Conservation (phyloP, 2,329 filamentous ascomycete species). For the Aspergillus fijiensis region DNA sequence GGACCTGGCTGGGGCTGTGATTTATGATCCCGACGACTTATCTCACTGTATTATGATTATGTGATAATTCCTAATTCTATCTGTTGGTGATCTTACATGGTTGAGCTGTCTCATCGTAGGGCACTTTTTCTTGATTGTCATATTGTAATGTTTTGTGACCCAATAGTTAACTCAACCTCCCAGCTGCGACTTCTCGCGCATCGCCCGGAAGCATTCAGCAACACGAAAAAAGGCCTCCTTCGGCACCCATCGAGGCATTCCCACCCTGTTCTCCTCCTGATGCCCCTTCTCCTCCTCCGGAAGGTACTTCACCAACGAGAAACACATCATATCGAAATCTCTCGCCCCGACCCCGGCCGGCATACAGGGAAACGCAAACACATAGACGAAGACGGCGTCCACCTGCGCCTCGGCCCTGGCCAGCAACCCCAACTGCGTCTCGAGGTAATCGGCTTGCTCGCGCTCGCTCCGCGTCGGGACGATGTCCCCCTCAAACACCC, state of each 20-base stretch:
- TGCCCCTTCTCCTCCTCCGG: constrained; percentile 2
- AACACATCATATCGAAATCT: constrained; percentile 18
- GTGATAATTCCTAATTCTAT: background rate
- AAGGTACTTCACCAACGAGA: constrained; percentile 16
- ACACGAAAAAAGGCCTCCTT: constrained; percentile 15
- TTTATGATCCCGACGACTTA: background rate
- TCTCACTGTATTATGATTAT: background rate
- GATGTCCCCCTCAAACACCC: constrained; percentile 13
- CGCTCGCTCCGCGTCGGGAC: constrained; percentile 16
- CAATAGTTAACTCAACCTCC: too few species aligned
- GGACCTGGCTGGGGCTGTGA: background rate
- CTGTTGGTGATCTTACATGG: background rate
- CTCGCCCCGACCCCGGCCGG: constrained; percentile 4
- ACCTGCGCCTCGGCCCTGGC: background rate
- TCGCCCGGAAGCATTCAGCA: background rate
- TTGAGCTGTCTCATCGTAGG: background rate
- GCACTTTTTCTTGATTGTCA: background rate
- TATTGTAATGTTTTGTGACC: background rate
- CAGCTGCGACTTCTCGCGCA: too few species aligned
- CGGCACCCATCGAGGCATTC: constrained; percentile 14
- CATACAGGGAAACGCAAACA: constrained; percentile 18
- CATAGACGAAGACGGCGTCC: constrained; percentile 13
- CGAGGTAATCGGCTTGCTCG: constrained; percentile 17
- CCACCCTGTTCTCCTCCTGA: background rate
- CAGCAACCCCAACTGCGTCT: constrained; percentile 14